Evolutionary conservation across 2,329 filamentous ascomycete genomes (phyloP).

Genomic region (Beauveria rudraprayagi): DNA sequence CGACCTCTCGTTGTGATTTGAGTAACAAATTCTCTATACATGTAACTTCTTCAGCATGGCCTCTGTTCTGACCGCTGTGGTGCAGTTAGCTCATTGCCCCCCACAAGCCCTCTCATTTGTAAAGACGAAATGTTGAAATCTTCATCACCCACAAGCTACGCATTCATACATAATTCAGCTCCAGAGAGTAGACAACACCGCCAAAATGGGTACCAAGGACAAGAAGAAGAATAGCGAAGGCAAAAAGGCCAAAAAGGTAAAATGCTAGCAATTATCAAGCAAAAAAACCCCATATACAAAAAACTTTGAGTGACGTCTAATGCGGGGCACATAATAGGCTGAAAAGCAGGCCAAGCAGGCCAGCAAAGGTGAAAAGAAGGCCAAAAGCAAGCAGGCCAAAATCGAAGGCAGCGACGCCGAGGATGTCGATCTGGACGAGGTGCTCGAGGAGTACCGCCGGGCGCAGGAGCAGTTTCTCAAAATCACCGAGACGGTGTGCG

Average conservation of each 20-base stretch:
- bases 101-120: slow-evolving; percentile 5
- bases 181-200: slow-evolving; percentile 21
- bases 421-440: slow-evolving; percentile 85
- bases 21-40: not conserved
- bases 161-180: not conserved
- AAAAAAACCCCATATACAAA: not conserved
- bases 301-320: slow-evolving; percentile 3
- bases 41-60: not conserved
- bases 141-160: not conserved
- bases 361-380: slow-evolving; percentile 84
- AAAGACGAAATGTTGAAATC: not conserved
- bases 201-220: slow-evolving; percentile 32
- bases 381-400: slow-evolving; percentile 62
- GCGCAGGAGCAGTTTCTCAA: slow-evolving; percentile 92
- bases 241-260: slow-evolving; percentile 44
- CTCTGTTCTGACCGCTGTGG: not conserved
- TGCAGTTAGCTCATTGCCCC: not conserved
- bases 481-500: slow-evolving; percentile 70
- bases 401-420: slow-evolving; percentile 79
- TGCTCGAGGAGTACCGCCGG: slow-evolving; percentile 86
- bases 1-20: no score
- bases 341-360: slow-evolving; percentile 71
- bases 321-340: slow-evolving; percentile 26
- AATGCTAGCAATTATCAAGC: not conserved
- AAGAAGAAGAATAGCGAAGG: slow-evolving; percentile 42